These are phyloP conservation scores for Acorus gramineus DNA, from an alignment of 106 monocot genomes.

Conservation along the genomic window DNA sequence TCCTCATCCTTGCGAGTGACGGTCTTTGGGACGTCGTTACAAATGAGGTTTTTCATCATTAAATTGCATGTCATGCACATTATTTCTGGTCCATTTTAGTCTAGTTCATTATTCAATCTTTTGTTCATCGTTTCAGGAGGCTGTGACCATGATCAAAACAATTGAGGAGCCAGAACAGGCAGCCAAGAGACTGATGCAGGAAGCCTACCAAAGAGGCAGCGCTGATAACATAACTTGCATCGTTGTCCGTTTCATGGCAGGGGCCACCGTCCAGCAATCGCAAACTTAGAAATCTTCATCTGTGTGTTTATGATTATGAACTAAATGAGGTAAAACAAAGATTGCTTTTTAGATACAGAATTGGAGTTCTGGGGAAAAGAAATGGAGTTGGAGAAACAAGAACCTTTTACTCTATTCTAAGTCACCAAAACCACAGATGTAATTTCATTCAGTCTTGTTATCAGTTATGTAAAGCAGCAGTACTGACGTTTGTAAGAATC, in stretches of 20 bases:
- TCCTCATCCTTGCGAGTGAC: conserved; percentile 94
- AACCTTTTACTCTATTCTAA: too few species aligned
- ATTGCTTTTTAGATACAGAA: too few species aligned
- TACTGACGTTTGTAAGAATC: too few species aligned
- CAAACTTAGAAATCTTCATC: too few species aligned
- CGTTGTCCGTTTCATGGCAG: conserved; percentile 48
- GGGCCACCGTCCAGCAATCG: neutral
- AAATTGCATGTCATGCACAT: neutral
- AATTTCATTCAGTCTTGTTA: too few species aligned
- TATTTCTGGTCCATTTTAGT: too few species aligned
- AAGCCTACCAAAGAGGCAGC: conserved; percentile 61
- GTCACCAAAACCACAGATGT: too few species aligned
- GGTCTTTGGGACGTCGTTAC: conserved; percentile 95
- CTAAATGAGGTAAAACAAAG: too few species aligned
- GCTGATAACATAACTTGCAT: conserved; percentile 65
- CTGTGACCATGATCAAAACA: conserved; percentile 55
- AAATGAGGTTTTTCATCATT: conserved; percentile 53
- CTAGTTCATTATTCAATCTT: neutral
- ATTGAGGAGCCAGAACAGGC: conserved; percentile 58
- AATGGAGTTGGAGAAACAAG: too few species aligned
- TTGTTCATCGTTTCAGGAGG: conserved; percentile 31
- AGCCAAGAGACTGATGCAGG: conserved; percentile 49
- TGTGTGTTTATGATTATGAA: too few species aligned
- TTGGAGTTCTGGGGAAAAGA: too few species aligned
- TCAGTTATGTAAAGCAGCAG: too few species aligned